These are phyloP conservation scores for Carex cristatella DNA, from an alignment of 176 grass and related monocot genomes.

Conservation along the genomic window DNA sequence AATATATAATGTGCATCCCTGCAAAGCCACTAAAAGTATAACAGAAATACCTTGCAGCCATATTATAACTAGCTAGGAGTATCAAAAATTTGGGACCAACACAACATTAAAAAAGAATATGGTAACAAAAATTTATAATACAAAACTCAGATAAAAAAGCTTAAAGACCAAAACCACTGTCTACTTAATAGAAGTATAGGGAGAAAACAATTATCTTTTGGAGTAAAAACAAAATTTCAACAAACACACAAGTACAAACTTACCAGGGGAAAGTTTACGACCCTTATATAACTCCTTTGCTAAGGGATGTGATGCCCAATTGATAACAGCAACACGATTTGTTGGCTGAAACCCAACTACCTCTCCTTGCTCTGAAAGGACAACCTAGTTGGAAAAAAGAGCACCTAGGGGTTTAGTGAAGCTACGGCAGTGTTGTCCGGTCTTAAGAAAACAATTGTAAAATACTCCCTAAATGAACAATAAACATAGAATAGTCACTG, in stretches of 20 bases:
- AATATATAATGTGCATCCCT: not conserved
- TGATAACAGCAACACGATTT: conserved; percentile 53
- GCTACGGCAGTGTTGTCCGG: not conserved
- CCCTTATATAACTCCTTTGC: conserved; percentile 48
- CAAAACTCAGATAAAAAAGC: not conserved
- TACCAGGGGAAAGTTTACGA: conserved; percentile 57
- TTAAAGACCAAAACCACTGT: not conserved
- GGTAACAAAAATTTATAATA: not conserved
- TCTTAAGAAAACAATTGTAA: not conserved
- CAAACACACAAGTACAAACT: not conserved
- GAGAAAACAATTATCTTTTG: not conserved
- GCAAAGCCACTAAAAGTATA: not conserved
- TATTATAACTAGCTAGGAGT: not conserved
- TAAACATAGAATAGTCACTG: not conserved
- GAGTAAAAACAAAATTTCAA: conserved; percentile 17
- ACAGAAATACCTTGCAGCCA: not conserved
- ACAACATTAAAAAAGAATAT: not conserved
- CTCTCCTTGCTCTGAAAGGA: conserved; percentile 69
- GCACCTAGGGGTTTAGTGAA: not conserved
- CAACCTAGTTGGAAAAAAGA: conserved; percentile 40
- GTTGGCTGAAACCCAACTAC: conserved; percentile 90
- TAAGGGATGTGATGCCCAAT: conserved; percentile 76
- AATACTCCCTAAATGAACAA: not conserved
- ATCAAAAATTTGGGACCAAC: not conserved
- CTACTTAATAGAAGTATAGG: not conserved